These are phyloP conservation scores for Pyrus pyrifolia DNA, from an alignment of 306 rosid species.

Conservation along the genomic window DNA sequence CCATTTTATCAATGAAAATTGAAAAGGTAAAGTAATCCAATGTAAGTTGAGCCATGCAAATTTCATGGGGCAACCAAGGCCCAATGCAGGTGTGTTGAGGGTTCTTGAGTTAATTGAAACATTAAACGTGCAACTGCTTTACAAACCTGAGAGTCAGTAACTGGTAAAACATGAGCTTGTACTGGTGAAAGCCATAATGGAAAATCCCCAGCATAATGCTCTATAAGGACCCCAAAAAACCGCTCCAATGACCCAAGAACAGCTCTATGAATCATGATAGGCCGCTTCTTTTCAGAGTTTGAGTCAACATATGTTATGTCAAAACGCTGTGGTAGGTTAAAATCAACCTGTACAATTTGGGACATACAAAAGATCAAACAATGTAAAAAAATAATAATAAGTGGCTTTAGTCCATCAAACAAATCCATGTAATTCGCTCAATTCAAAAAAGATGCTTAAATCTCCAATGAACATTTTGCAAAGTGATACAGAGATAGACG, in stretches of 20 bases:
- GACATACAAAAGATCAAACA: background rate
- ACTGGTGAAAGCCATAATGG: conserved; percentile 96
- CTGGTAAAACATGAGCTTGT: conserved; percentile 89
- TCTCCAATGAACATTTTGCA: background rate
- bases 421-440: background rate
- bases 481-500: too few species aligned
- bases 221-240: conserved; percentile 90
- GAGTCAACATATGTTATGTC: conserved; percentile 86
- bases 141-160: conserved; percentile 80
- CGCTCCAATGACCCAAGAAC: conserved; percentile 96
- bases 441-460: conserved; percentile 1
- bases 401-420: background rate
- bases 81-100: background rate
- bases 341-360: conserved; percentile 67
- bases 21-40: background rate
- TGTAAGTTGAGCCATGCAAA: background rate
- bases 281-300: conserved; percentile 72
- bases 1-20: background rate
- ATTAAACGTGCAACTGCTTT: background rate
- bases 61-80: background rate
- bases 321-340: conserved; percentile 88
- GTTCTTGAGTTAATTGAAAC: background rate
- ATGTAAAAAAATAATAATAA: background rate
- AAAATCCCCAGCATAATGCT: conserved; percentile 94
- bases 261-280: conserved; percentile 94